These are phyloP conservation scores for Colletotrichum neosansevieriae DNA, from an alignment of 2,329 filamentous ascomycete genomes.

Conservation along the genomic window DNA sequence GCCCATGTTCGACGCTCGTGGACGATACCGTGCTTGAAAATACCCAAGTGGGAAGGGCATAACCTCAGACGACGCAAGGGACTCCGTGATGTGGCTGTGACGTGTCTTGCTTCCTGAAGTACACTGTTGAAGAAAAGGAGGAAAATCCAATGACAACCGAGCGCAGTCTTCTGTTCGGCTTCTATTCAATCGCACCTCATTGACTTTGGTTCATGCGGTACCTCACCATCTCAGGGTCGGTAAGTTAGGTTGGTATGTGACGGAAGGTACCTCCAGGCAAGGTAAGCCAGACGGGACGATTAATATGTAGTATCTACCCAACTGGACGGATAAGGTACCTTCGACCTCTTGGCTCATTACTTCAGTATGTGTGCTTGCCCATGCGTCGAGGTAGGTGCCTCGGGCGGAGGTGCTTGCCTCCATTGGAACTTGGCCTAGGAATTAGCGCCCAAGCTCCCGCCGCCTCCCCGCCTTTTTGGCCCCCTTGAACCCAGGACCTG, in stretches of 20 bases:
- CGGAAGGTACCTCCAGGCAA: too few species aligned
- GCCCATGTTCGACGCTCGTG: not conserved
- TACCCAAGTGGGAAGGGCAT: conserved; percentile 22
- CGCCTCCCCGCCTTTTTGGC: conserved; percentile 34
- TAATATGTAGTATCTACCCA: not conserved
- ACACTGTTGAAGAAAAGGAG: not conserved
- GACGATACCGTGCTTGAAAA: conserved; percentile 15
- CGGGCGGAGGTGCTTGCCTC: not conserved
- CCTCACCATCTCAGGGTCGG: too few species aligned
- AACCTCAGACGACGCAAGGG: conserved; percentile 37
- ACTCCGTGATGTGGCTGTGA: conserved; percentile 27
- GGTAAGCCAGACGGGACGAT: not conserved
- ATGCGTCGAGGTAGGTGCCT: too few species aligned
- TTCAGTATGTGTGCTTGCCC: not conserved
- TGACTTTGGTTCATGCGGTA: conserved; percentile 12
- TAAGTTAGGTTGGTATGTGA: too few species aligned
- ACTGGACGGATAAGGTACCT: not conserved
- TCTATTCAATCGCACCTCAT: not conserved
- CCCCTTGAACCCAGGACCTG: conserved; percentile 23
- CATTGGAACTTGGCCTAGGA: conserved; percentile 36
- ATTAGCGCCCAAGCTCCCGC: conserved; percentile 40
- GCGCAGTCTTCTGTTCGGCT: conserved; percentile 2
- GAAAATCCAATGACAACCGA: conserved; percentile 7
- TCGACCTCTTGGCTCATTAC: not conserved
- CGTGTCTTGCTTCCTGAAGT: conserved; percentile 5